phyloP scores from a whole-genome alignment of 768 basidiomycete species.

The Gloeostereum incarnatum region DNA sequence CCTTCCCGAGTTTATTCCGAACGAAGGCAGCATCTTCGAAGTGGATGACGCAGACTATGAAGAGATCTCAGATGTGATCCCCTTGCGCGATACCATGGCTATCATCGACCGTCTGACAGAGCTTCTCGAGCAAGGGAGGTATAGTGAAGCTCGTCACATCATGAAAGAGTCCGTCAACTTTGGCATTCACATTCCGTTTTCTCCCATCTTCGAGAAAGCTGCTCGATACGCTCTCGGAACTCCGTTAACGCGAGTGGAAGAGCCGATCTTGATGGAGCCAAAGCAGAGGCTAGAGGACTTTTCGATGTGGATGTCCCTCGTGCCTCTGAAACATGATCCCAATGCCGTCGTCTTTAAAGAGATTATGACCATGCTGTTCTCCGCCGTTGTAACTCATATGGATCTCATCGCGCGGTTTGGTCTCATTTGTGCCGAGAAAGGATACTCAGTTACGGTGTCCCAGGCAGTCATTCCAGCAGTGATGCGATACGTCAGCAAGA shows the following conservation, averaged over 20 bases:
- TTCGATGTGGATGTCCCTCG: conserved; percentile 5
- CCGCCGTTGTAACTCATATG: conserved; percentile 14
- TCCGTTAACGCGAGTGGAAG: not conserved
- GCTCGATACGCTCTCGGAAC: conserved; percentile 15
- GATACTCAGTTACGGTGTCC: conserved; percentile 18
- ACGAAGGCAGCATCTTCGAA: conserved; percentile 23
- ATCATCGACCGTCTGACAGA: conserved; percentile 12
- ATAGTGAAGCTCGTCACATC: conserved; percentile 19
- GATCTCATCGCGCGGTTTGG: conserved; percentile 19
- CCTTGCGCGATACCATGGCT: too few relatives aligned
- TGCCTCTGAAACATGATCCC: conserved; percentile 2
- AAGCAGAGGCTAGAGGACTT: conserved; percentile 2
- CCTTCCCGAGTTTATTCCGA: conserved; percentile 16
- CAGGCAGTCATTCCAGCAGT: conserved; percentile 24
- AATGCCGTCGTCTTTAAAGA: conserved; percentile 9
- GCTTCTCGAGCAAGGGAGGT: conserved; percentile 13
- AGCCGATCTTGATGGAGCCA: not conserved
- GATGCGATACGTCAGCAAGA: conserved; percentile 29
- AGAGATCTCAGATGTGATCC: not conserved
- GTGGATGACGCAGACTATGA: conserved; percentile 10
- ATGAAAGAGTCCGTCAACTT: conserved; percentile 22
- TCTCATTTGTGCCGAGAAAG: conserved; percentile 27
- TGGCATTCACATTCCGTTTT: conserved; percentile 17
- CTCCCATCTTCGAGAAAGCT: conserved; percentile 17
- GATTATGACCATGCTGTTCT: conserved; percentile 17